Conservation (phyloP, 2,329 filamentous ascomycete genomes). For the Ilyonectria robusta region DNA sequence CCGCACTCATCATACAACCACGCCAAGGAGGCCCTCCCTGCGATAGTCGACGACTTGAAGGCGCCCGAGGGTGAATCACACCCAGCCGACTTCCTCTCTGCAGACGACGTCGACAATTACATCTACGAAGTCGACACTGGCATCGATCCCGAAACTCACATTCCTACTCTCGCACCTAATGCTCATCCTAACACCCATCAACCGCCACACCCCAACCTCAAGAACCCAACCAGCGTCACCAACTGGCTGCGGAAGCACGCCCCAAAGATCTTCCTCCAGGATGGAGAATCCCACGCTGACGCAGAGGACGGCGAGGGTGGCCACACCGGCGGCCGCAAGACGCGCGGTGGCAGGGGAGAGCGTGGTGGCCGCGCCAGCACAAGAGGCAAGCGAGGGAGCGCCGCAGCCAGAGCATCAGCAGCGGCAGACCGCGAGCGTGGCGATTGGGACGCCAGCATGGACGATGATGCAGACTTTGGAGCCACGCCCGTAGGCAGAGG, state of each 20-base stretch:
- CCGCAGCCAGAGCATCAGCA: constrained; percentile 42
- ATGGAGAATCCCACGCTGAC: constrained; percentile 64
- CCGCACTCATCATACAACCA: constrained; percentile 67
- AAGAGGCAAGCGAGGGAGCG: constrained; percentile 54
- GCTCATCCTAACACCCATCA: constrained; percentile 55
- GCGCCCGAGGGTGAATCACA: constrained; percentile 66
- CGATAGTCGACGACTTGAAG: constrained; percentile 64
- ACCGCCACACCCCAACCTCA: constrained; percentile 58
- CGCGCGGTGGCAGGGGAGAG: constrained; percentile 52
- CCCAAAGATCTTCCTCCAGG: constrained; percentile 87
- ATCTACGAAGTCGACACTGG: constrained; percentile 74
- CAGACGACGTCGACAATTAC: constrained; percentile 82
- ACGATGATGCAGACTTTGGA: constrained; percentile 54
- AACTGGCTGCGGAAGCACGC: constrained; percentile 94
- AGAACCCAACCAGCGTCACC: constrained; percentile 92
- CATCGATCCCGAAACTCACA: constrained; percentile 60
- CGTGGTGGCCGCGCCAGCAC: constrained; percentile 58
- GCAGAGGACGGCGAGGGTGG: constrained; percentile 54
- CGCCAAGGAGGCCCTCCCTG: constrained; percentile 75
- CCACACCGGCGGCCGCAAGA: constrained; percentile 53
- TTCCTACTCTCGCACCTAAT: constrained; percentile 67
- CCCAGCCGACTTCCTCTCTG: constrained; percentile 76
- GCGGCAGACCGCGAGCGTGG: constrained; percentile 41
- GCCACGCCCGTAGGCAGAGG: constrained; percentile 53
- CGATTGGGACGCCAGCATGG: constrained; percentile 56